A percentile compares a stretch with the other conserved stretches of the same genome.
phyloP scores from a whole-genome alignment of 805 yeast species.

The Candida chauliodis region DNA sequence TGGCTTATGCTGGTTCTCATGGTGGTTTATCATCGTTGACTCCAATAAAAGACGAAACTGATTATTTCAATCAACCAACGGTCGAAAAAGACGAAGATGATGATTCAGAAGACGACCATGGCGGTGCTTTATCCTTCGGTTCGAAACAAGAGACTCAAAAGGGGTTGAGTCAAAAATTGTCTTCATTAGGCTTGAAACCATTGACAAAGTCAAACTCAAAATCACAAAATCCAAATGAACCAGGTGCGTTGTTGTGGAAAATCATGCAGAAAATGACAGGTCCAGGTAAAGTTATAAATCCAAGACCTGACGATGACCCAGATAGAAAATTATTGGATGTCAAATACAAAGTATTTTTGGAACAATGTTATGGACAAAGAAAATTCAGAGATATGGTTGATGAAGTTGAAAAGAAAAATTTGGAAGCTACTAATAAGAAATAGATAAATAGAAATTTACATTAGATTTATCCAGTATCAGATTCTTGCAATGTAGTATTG shows the following conservation, averaged over 20 bases:
- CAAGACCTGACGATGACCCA: conserved; percentile 52
- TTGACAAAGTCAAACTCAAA: conserved; percentile 24
- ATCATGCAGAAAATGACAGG: conserved; percentile 84
- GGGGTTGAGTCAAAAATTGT: conserved; percentile 45
- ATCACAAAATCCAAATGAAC: conserved; percentile 15
- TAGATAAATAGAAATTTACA: background rate
- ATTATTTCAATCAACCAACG: conserved; percentile 36
- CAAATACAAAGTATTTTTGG: conserved; percentile 82
- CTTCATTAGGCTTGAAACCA: conserved; percentile 35
- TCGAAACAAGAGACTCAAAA: conserved; percentile 54
- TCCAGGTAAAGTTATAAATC: conserved; percentile 74
- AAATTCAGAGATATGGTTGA: conserved; percentile 72
- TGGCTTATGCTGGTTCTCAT: conserved; percentile 37
- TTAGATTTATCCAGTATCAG: too few species aligned
- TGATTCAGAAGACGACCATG: conserved; percentile 38
- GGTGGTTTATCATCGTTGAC: conserved; percentile 33
- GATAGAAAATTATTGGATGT: conserved; percentile 70
- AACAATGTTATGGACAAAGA: conserved; percentile 80
- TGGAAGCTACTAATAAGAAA: background rate
- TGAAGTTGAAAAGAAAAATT: conserved; percentile 28
- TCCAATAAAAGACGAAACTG: conserved; percentile 36
- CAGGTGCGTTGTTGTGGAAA: conserved; percentile 75
- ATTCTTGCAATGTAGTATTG: too few species aligned
- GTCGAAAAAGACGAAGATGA: conserved; percentile 15
- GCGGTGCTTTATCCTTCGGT: conserved; percentile 57